Conservation (phyloP, 164 flowering plant genomes). For the Pachysandra terminalis region DNA sequence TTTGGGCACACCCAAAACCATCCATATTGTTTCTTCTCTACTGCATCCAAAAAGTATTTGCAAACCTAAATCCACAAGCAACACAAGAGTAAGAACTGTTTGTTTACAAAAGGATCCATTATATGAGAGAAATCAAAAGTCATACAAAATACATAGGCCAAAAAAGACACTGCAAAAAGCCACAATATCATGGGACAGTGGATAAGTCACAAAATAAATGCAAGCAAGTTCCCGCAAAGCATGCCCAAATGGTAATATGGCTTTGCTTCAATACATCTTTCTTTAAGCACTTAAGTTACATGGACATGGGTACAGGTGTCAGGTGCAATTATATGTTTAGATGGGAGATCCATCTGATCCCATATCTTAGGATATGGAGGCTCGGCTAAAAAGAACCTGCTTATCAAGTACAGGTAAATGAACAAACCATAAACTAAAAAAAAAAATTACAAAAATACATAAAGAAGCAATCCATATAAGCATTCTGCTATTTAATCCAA, state of each 20-base stretch:
- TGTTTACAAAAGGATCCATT: not conserved
- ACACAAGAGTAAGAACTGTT: not conserved
- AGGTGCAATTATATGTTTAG: no score
- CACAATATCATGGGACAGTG: not conserved
- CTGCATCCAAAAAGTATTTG: constrained; percentile 92
- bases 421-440: no score
- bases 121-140: not conserved
- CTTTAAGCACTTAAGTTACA: no score
- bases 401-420: no score
- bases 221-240: not conserved
- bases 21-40: constrained; percentile 98
- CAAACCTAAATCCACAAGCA: constrained; percentile 50
- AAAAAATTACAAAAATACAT: no score
- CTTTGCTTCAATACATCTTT: no score
- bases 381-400: no score
- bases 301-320: no score
- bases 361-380: no score
- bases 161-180: not conserved
- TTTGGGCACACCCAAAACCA: constrained; percentile 99
- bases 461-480: no score
- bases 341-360: no score
- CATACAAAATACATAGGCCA: not conserved
- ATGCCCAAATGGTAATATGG: not conserved
- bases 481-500: no score
- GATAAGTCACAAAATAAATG: not conserved